Conservation (phyloP, 768 basidiomycete genomes). For the Macrocybe gigantea region DNA sequence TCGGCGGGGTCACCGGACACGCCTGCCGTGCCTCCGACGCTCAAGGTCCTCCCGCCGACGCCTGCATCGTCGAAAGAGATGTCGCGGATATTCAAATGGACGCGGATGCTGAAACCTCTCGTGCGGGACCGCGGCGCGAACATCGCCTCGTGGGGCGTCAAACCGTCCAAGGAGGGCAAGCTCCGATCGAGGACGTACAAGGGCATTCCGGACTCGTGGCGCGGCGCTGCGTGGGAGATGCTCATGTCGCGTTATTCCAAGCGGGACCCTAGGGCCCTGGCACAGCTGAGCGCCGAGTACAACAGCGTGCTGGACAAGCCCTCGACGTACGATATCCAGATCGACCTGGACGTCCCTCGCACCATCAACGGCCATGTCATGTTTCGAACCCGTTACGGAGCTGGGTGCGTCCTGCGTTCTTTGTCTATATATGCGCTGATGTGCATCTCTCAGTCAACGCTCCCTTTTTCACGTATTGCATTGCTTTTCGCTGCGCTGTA, state of each 20-base stretch:
- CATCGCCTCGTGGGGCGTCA: constrained; percentile 65
- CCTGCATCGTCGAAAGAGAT: constrained; percentile 56
- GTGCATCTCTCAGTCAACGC: constrained; percentile 59
- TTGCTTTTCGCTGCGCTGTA: constrained; percentile 81
- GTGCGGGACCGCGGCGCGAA: constrained; percentile 75
- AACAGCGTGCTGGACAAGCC: constrained; percentile 67
- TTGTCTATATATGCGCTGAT: constrained; percentile 2
- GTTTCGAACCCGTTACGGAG: constrained; percentile 93
- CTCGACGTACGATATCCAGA: constrained; percentile 91
- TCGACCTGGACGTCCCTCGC: constrained; percentile 94
- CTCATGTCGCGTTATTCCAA: constrained; percentile 55
- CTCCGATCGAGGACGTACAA: constrained; percentile 81
- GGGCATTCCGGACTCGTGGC: constrained; percentile 95
- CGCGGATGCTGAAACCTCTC: constrained; percentile 75
- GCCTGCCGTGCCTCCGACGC: constrained; percentile 38
- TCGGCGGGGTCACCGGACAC: constrained; percentile 40
- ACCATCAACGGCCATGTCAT: constrained; percentile 93
- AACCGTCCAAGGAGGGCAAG: constrained; percentile 59
- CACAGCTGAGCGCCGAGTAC: constrained; percentile 43
- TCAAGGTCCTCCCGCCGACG: constrained; percentile 42
- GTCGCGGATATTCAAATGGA: constrained; percentile 86
- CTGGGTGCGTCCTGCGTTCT: constrained; percentile 59
- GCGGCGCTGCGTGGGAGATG: constrained; percentile 86
- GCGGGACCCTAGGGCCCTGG: constrained; percentile 39
- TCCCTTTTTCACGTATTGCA: constrained; percentile 94